These are phyloP conservation scores for Taxawa tesnikishii DNA, from an alignment of 2,329 filamentous ascomycete genomes.

Conservation along the genomic window DNA sequence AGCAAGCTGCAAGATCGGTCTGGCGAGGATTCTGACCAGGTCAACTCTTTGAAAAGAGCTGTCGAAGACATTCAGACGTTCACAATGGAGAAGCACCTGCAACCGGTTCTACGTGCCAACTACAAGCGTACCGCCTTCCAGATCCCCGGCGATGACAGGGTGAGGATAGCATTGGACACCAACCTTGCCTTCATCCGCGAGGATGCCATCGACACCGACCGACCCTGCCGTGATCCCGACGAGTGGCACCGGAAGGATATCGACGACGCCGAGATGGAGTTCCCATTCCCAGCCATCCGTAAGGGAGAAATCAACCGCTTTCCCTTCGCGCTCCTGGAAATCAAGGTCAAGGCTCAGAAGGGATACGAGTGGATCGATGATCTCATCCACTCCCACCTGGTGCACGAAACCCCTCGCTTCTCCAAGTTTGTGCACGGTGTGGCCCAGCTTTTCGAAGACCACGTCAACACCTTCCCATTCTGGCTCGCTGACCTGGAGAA, in stretches of 20 bases:
- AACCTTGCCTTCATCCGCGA: slow-evolving; percentile 76
- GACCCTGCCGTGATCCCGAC: slow-evolving; percentile 78
- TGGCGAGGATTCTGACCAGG: slow-evolving; percentile 52
- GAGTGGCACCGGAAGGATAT: slow-evolving; percentile 91
- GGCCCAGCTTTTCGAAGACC: slow-evolving; percentile 79
- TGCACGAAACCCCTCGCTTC: slow-evolving; percentile 80
- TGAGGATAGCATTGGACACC: slow-evolving; percentile 88
- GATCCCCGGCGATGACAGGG: slow-evolving; percentile 79
- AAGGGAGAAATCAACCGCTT: slow-evolving; percentile 87
- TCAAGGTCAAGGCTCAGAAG: slow-evolving; percentile 65
- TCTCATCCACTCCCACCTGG: slow-evolving; percentile 81
- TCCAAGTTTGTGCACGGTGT: slow-evolving; percentile 96
- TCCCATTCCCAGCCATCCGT: slow-evolving; percentile 76
- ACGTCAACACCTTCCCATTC: slow-evolving; percentile 92
- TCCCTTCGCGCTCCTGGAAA: slow-evolving; percentile 81
- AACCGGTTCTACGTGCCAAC: slow-evolving; percentile 81
- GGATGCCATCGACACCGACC: slow-evolving; percentile 60
- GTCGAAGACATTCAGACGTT: slow-evolving; percentile 70
- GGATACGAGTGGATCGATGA: slow-evolving; percentile 80
- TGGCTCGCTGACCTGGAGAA: slow-evolving; percentile 87
- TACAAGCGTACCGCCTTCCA: slow-evolving; percentile 94
- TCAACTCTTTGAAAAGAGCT: slow-evolving; percentile 57
- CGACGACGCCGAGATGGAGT: slow-evolving; percentile 69
- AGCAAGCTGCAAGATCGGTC: slow-evolving; percentile 72
- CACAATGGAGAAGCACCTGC: slow-evolving; percentile 62